These are phyloP conservation scores for Haplosporangium gracile DNA, from an alignment of 192 early-diverging fungal species.

Conservation along the genomic window DNA sequence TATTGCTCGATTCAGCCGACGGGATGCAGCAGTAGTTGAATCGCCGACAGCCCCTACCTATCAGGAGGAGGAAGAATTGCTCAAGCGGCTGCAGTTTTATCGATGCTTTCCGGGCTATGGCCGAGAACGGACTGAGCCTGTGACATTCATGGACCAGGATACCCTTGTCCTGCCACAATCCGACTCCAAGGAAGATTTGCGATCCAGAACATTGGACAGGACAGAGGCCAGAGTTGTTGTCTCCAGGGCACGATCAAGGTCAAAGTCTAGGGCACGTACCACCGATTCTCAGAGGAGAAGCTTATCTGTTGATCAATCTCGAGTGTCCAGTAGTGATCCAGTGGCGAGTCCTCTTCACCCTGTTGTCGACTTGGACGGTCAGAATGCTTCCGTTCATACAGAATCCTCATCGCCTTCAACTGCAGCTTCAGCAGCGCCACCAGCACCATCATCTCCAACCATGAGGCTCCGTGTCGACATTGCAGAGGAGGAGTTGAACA, in stretches of 20 bases:
- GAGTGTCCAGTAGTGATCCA: background rate
- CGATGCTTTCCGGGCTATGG: conserved; percentile 50
- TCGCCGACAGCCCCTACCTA: background rate
- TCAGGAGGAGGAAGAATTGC: conserved; percentile 16
- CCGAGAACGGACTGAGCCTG: conserved; percentile 8
- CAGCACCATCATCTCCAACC: background rate
- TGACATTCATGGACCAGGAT: background rate
- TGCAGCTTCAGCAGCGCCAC: background rate
- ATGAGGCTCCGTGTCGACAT: conserved; percentile 17
- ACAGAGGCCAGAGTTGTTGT: conserved; percentile 6
- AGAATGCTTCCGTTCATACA: background rate
- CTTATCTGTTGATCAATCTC: background rate
- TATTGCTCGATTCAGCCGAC: background rate
- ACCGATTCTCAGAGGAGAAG: background rate
- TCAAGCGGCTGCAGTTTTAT: conserved; percentile 33
- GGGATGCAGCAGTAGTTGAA: background rate
- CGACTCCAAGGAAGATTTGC: background rate
- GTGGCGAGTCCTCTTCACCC: background rate
- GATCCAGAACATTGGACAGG: background rate
- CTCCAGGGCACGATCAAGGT: conserved; percentile 1
- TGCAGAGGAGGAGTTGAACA: conserved; percentile 32
- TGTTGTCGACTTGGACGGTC: background rate
- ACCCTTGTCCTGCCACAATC: background rate
- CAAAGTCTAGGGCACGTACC: background rate
- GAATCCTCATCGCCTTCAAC: background rate